A percentile compares a stretch with the other conserved stretches of the same genome.
These are phyloP conservation scores for Dunaliella salina DNA, from an alignment of 163 green algal species.

Conservation along the genomic window DNA sequence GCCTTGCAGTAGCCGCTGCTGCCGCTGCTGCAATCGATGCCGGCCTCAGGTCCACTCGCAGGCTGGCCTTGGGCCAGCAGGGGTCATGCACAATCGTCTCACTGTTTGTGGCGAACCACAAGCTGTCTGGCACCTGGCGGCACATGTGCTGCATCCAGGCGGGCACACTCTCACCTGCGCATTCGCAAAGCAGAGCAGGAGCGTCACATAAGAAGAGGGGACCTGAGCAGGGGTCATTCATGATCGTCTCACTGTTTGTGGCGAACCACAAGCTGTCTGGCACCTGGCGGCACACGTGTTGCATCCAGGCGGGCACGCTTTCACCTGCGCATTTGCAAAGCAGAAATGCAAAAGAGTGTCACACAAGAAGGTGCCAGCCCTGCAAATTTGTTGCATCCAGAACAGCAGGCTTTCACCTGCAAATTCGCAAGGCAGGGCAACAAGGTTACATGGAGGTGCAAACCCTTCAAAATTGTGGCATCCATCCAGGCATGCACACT, in stretches of 20 bases:
- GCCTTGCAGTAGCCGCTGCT: background rate
- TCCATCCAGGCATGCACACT: too few species aligned
- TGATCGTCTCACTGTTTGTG: background rate
- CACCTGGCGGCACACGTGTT: background rate
- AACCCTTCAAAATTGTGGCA: too few species aligned
- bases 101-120: background rate
- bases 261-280: background rate
- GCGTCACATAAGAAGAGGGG: too few species aligned
- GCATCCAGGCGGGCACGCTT: background rate
- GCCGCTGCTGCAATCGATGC: background rate
- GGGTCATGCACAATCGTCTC: background rate
- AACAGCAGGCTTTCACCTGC: too few species aligned
- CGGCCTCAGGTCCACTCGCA: background rate
- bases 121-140: background rate
- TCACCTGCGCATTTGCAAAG: too few species aligned
- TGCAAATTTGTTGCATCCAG: too few species aligned
- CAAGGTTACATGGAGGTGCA: too few species aligned
- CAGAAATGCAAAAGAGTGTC: too few species aligned
- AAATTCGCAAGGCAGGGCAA: too few species aligned
- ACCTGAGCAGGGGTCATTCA: background rate
- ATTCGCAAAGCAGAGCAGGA: too few species aligned
- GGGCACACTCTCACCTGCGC: background rate
- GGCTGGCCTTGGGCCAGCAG: background rate
- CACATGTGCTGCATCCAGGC: background rate
- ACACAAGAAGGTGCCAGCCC: too few species aligned